Evolutionary conservation across 2,329 filamentous ascomycete genomes (phyloP).

Genomic region (Phaeosphaeriaceae sp.): DNA sequence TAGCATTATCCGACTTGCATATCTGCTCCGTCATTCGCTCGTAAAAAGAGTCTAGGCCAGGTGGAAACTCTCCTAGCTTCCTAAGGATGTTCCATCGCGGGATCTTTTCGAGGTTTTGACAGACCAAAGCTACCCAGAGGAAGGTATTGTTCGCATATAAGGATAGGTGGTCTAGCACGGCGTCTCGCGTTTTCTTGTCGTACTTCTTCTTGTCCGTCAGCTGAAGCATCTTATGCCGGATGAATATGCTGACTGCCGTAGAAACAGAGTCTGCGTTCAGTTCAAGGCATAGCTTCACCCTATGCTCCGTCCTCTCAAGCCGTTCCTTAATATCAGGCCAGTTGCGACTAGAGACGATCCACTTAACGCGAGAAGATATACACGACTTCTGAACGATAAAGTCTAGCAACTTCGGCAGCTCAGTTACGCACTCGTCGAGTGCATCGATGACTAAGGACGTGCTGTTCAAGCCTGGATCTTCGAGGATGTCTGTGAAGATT

Average conservation of each 20-base stretch:
- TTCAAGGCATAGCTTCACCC: conserved; percentile 39
- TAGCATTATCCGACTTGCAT: conserved; percentile 1
- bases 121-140: too few relatives aligned
- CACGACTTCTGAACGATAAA: conserved; percentile 14
- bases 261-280: conserved; percentile 36
- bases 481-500: too few relatives aligned
- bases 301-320: conserved; percentile 15
- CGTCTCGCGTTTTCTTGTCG: conserved; percentile 46
- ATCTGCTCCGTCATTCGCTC: conserved; percentile 48
- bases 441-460: too few relatives aligned
- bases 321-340: conserved; percentile 37
- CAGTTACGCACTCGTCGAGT: conserved; percentile 2
- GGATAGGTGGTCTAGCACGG: too few relatives aligned
- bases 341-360: too few relatives aligned
- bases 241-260: conserved; percentile 47
- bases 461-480: conserved; percentile 39
- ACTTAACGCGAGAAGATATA: conserved; percentile 23
- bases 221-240: conserved; percentile 41
- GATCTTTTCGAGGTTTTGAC: conserved; percentile 19
- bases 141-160: too few relatives aligned
- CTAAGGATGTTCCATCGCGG: conserved; percentile 31
- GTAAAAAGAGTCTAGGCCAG: conserved; percentile 49
- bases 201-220: conserved; percentile 41
- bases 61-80: conserved; percentile 24
- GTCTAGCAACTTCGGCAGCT: not conserved